These are phyloP conservation scores for Camellia lanceoleosa DNA, from an alignment of 148 eudicot genomes.

Conservation along the genomic window DNA sequence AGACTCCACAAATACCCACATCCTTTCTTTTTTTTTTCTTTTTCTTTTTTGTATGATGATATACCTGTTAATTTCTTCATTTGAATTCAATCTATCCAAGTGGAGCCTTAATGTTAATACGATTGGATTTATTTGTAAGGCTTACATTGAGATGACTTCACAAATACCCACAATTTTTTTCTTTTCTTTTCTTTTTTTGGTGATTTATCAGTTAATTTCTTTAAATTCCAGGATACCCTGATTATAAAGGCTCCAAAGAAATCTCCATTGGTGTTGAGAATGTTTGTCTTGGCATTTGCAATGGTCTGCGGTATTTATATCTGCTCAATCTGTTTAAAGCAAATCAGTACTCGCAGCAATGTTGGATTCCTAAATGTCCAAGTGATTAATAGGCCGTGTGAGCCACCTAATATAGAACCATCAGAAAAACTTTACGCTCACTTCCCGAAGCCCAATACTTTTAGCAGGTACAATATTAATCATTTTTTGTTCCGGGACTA, in stretches of 20 bases:
- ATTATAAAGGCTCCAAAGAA: conserved; percentile 44
- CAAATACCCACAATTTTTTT: background rate
- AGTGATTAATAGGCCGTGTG: conserved; percentile 48
- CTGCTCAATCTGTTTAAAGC: conserved; percentile 51
- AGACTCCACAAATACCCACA: no score
- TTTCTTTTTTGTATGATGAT: no score
- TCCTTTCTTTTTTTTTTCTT: no score
- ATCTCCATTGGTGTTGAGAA: conserved; percentile 51
- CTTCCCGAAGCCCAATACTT: conserved; percentile 73
- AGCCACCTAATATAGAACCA: conserved; percentile 35
- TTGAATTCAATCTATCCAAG: no score
- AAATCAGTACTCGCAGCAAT: conserved; percentile 32
- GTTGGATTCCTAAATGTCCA: conserved; percentile 29
- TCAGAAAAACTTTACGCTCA: conserved; percentile 59
- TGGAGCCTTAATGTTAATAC: no score
- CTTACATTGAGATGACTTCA: background rate
- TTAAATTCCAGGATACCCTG: conserved; percentile 49
- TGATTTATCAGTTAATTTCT: conserved; percentile 18
- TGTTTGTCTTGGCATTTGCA: conserved; percentile 48
- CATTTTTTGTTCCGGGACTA: background rate
- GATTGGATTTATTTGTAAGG: background rate
- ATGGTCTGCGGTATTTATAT: conserved; percentile 68
- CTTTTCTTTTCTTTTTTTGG: background rate
- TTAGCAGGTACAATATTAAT: conserved; percentile 44
- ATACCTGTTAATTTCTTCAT: no score